A percentile compares a stretch with the other conserved stretches of the same genome.
Conservation (phyloP, 2,329 filamentous ascomycete species). For the Phyllosticta citrichinensis region DNA sequence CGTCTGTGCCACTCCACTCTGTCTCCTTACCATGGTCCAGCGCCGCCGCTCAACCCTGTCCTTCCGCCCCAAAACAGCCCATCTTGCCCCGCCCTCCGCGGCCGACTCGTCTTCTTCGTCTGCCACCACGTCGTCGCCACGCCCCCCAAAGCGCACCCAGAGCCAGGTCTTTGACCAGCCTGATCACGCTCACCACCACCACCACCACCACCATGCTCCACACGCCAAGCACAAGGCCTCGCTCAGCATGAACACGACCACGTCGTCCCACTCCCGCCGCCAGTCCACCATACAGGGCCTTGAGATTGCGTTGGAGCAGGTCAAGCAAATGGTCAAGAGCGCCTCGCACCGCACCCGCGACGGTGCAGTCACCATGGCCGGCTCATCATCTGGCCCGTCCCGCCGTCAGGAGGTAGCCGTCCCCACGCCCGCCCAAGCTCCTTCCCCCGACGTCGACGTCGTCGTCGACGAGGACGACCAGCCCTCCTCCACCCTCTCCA, state of each 20-base stretch:
- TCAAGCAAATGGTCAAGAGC: slow-evolving; percentile 8
- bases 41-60: slow-evolving; percentile 26
- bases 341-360: background rate
- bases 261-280: background rate
- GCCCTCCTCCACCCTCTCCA: slow-evolving; percentile 3
- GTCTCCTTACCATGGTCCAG: slow-evolving; percentile 13
- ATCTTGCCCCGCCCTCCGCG: slow-evolving; percentile 25
- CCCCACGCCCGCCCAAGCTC: slow-evolving; percentile 3
- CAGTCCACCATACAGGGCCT: slow-evolving; percentile 8
- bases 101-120: slow-evolving; percentile 20
- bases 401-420: slow-evolving; percentile 4
- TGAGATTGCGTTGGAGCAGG: slow-evolving; percentile 6
- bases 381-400: slow-evolving; percentile 2
- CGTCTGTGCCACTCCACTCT: background rate
- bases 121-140: slow-evolving; percentile 13
- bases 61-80: slow-evolving; percentile 31
- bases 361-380: background rate
- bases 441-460: slow-evolving; percentile 3
- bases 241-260: background rate
- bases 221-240: background rate
- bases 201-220: slow-evolving; percentile 4
- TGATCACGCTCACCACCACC: background rate
- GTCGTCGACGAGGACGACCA: slow-evolving; percentile 3
- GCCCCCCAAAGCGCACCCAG: slow-evolving; percentile 25
- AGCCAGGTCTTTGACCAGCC: slow-evolving; percentile 24